phyloP scores from a whole-genome alignment of 2,329 filamentous ascomycete genomes.

The Beauveria asiatica region DNA sequence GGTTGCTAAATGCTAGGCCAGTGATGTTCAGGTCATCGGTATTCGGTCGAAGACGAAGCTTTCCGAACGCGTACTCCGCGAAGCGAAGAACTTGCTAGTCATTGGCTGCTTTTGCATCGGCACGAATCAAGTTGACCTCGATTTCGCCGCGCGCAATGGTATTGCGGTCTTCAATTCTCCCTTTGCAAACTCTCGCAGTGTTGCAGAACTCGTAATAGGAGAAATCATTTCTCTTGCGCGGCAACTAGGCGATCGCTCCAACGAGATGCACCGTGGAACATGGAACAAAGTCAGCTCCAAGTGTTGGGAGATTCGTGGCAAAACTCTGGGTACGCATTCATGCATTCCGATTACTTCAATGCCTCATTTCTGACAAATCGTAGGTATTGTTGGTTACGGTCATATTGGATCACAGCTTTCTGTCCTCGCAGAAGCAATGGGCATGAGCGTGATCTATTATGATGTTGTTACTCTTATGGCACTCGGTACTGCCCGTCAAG shows the following conservation, averaged over 20 bases:
- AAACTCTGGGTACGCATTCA: conserved; percentile 65
- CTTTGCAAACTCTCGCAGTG: conserved; percentile 94
- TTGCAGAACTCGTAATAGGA: conserved; percentile 89
- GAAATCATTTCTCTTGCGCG: conserved; percentile 89
- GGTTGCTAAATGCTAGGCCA: conserved; percentile 27
- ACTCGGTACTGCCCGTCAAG: conserved; percentile 78
- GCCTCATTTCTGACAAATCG: background rate
- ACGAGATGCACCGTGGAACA: conserved; percentile 84
- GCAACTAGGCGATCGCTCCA: conserved; percentile 86
- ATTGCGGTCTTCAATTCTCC: conserved; percentile 99
- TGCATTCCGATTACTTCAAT: background rate
- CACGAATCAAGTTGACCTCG: conserved; percentile 87
- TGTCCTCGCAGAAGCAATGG: conserved; percentile 93
- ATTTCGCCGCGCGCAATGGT: conserved; percentile 72
- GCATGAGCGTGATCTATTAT: conserved; percentile 96
- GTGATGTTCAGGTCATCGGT: conserved; percentile 92
- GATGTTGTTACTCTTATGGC: conserved; percentile 93
- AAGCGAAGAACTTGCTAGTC: conserved; percentile 91
- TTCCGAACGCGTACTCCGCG: conserved; percentile 70
- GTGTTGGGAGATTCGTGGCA: conserved; percentile 97
- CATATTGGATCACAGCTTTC: conserved; percentile 96
- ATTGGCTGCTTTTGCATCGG: conserved; percentile 99
- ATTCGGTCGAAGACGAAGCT: conserved; percentile 98
- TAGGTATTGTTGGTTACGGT: conserved; percentile 88
- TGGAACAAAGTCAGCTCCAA: conserved; percentile 98